Percentiles rank a stretch among this genome's conserved stretches.
phyloP scores from a whole-genome alignment of 805 yeast genomes.

The Cyberlindnera veronae region DNA sequence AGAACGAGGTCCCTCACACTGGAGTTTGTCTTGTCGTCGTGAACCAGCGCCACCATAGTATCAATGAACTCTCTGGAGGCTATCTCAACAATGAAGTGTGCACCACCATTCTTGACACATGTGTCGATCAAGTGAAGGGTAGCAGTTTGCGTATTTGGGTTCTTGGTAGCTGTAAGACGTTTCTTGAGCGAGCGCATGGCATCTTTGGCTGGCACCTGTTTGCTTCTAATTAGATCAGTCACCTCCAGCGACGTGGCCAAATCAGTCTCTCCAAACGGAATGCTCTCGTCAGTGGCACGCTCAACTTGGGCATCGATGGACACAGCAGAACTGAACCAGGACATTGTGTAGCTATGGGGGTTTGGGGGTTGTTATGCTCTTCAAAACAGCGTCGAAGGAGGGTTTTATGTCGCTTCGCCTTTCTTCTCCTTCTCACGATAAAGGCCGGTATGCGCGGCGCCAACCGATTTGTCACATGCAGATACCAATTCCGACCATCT shows the following conservation, averaged over 20 bases:
- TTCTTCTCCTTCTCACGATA: too few relatives aligned
- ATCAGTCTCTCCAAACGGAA: slow-evolving; percentile 89
- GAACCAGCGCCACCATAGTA: slow-evolving; percentile 50
- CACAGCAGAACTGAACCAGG: slow-evolving; percentile 26
- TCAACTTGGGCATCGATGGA: slow-evolving; percentile 51
- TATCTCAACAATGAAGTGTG: slow-evolving; percentile 74
- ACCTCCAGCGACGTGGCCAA: slow-evolving; percentile 73
- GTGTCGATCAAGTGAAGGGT: slow-evolving; percentile 76
- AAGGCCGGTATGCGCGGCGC: slow-evolving; percentile 7
- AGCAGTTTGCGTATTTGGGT: slow-evolving; percentile 78
- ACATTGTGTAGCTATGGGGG: slow-evolving; percentile 14
- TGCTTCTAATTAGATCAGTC: slow-evolving; percentile 81
- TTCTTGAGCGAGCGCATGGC: slow-evolving; percentile 84
- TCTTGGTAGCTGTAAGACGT: slow-evolving; percentile 57
- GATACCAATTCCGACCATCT: neutral
- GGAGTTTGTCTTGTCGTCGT: slow-evolving; percentile 38
- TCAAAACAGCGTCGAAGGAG: too few relatives aligned
- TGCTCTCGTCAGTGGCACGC: slow-evolving; percentile 82
- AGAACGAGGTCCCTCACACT: slow-evolving; percentile 60
- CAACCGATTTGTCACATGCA: slow-evolving; percentile 3
- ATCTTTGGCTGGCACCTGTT: slow-evolving; percentile 71
- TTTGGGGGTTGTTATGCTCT: too few relatives aligned
- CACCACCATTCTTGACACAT: slow-evolving; percentile 91
- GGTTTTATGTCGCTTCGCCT: too few relatives aligned
- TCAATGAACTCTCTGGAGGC: slow-evolving; percentile 85